These are phyloP conservation scores for Populus alba DNA, from an alignment of 345 rosid genomes.

Conservation along the genomic window DNA sequence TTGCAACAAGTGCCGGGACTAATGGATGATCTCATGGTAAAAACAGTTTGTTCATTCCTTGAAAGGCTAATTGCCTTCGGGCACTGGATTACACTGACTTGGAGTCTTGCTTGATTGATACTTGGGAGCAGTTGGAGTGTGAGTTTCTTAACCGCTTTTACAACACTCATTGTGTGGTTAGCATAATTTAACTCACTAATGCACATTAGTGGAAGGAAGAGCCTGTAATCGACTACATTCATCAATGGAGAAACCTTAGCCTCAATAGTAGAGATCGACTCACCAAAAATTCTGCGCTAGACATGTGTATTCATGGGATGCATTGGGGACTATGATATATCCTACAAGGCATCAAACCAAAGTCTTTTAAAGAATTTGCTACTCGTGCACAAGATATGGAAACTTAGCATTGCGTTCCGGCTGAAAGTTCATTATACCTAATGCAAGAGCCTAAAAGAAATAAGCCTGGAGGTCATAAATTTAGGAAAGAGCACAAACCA, in stretches of 20 bases:
- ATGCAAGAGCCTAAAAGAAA: neutral
- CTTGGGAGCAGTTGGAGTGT: neutral
- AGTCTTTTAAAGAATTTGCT: neutral
- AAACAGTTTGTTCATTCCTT: no score
- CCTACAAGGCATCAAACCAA: no score
- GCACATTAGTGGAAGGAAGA: neutral
- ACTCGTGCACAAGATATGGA: neutral
- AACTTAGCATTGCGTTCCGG: neutral
- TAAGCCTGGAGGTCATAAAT: neutral
- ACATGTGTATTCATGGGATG: no score
- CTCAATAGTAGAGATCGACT: neutral
- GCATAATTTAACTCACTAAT: neutral
- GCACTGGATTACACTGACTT: neutral
- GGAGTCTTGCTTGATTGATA: neutral
- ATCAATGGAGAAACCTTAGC: neutral
- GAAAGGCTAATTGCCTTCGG: conserved; percentile 1
- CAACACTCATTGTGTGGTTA: neutral
- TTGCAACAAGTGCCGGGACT: no score
- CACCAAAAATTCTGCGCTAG: no score
- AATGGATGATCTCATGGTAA: no score
- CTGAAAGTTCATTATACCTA: neutral
- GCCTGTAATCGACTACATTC: neutral
- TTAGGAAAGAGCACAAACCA: neutral
- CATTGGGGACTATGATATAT: no score
- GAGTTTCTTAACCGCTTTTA: neutral